Base-by-base conservation (phyloP, 176 grass and related monocot species). In the Rhipidocladum racemiflorum region DNA sequence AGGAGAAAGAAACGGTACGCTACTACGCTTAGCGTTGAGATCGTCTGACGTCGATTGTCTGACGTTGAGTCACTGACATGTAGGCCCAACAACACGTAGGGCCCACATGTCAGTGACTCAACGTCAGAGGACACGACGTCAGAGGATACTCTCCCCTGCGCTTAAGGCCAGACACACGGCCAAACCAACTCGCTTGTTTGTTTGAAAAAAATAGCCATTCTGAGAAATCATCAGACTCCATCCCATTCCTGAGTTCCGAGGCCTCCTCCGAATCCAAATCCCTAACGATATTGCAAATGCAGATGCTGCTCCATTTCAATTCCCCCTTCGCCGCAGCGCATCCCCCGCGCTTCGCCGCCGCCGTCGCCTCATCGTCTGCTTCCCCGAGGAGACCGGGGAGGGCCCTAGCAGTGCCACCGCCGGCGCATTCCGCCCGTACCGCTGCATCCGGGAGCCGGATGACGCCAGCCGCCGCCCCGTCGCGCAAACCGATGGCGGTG, bases 281-380 rank as follows among this genome's bases (percentile, higher is more conserved):
- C 63, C 6, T 20, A 35, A 36, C 44, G 15, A 20, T 63, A 4
- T 30, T 56, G 28, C 68, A 43, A 63, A 60, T 51, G 81, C 68
- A 46, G 38, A 80, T 68, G 87, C 51, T 84, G 70, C 77, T 89
- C 53, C 77, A 69, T 63, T 42, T 55, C 34, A 53, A 34, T 8
- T 23, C 70, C 62, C 1, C 34, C 30, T 61, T 75, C 76, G 38
- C 50, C 68, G 11, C 73, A 34, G 40, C 49, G 17, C 46, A 14
- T 21, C 49, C 81, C 1, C 81, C 39, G 39, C 87, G 24, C 76
- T 2, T 49, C 15, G 29, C 43, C 62, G 24, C 34, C 64, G 18
- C 83, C 30, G 30, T 30, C 30, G 27, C 29, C 29, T 4, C 74
- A 17, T 65, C 77, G 4, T 60, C 80, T 1, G 39, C 75, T 2